phyloP scores from a whole-genome alignment of 495 filamentous ascomycete genomes.

The Neurospora terricola region DNA sequence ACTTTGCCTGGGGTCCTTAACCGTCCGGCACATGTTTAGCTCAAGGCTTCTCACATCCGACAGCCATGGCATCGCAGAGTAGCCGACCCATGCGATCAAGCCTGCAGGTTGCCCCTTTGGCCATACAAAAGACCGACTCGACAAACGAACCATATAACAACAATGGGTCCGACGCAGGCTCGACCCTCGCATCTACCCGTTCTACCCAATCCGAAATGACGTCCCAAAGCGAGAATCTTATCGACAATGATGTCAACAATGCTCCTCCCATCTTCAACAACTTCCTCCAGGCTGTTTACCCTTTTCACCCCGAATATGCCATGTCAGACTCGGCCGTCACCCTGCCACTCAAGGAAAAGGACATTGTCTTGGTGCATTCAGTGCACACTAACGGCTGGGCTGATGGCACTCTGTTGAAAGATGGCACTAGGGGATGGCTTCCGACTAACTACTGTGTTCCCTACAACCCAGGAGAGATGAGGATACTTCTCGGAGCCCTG shows the following conservation, averaged over 20 bases:
- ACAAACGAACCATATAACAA: conserved; percentile 9
- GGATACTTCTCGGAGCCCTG: conserved; percentile 73
- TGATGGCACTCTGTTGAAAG: conserved; percentile 86
- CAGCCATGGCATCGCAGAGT: conserved; percentile 43
- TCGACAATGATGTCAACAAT: not conserved
- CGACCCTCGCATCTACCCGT: conserved; percentile 29
- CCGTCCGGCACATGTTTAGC: conserved; percentile 29
- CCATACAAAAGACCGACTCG: conserved; percentile 49
- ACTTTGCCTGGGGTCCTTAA: not conserved
- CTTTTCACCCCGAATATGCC: conserved; percentile 70
- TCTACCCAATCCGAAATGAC: conserved; percentile 52
- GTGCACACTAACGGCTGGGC: conserved; percentile 99
- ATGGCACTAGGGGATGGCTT: conserved; percentile 87
- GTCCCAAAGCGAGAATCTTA: conserved; percentile 40
- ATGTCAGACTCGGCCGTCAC: conserved; percentile 69
- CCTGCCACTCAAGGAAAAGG: conserved; percentile 76
- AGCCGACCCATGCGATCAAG: conserved; percentile 43
- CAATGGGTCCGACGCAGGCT: conserved; percentile 27
- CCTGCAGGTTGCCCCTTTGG: conserved; percentile 63
- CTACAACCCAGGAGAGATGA: conserved; percentile 80
- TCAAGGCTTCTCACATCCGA: conserved; percentile 3
- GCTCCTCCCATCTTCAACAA: conserved; percentile 71
- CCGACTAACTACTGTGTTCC: conserved; percentile 97
- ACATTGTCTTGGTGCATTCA: conserved; percentile 90
- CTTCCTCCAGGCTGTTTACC: conserved; percentile 92